These are phyloP conservation scores for Fonsecaea nubica DNA, from an alignment of 2,329 filamentous ascomycete species.

Conservation along the genomic window DNA sequence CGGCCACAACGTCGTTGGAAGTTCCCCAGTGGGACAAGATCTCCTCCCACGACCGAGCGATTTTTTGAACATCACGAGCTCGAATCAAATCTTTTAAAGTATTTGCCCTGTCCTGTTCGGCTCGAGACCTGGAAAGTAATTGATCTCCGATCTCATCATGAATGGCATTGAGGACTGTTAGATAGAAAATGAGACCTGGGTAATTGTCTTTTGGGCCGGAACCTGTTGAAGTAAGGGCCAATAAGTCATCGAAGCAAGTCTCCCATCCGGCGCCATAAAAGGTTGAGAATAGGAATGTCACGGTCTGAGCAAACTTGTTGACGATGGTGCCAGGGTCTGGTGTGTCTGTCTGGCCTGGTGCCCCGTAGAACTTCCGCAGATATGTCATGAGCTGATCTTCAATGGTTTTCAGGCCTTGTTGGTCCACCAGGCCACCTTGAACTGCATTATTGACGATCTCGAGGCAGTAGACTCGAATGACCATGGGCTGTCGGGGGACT, in stretches of 20 bases:
- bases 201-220: conserved; percentile 71
- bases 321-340: conserved; percentile 80
- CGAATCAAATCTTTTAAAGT: conserved; percentile 91
- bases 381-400: conserved; percentile 84
- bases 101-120: conserved; percentile 83
- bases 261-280: conserved; percentile 88
- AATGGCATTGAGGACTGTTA: conserved; percentile 84
- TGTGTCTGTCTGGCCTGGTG: conserved; percentile 54
- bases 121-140: conserved; percentile 76
- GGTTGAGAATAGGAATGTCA: conserved; percentile 90
- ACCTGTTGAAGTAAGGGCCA: conserved; percentile 72
- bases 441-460: conserved; percentile 94
- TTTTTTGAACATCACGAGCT: conserved; percentile 83
- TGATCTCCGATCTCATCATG: conserved; percentile 98
- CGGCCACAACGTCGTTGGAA: conserved; percentile 74
- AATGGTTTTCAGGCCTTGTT: conserved; percentile 73
- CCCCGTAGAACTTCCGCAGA: conserved; percentile 75
- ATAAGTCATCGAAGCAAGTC: conserved; percentile 87
- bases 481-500: conserved; percentile 75
- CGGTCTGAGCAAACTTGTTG: conserved; percentile 95
- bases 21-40: conserved; percentile 79
- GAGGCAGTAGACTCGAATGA: conserved; percentile 85
- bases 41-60: conserved; percentile 89
- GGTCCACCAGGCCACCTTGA: conserved; percentile 77
- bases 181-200: conserved; percentile 80